Conservation (phyloP, 129 eudicot species). For the Tagetes patula region DNA sequence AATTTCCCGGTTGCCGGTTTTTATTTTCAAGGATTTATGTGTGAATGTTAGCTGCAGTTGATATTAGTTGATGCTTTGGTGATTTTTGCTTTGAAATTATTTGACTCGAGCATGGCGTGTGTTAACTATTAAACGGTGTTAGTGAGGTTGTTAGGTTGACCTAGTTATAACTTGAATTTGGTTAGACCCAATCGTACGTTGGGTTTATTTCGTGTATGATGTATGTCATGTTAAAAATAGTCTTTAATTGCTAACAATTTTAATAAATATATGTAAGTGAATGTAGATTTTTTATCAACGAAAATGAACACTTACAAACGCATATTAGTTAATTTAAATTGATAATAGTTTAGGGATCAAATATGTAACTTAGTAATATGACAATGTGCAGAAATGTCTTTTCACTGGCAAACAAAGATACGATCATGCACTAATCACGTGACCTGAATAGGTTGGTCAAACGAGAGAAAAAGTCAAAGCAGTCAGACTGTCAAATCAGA, state of each 20-base stretch:
- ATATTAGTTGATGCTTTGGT: slow-evolving; percentile 20
- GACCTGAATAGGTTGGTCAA: background rate
- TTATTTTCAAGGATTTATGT: slow-evolving; percentile 23
- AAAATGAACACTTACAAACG: background rate
- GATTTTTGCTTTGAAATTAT: background rate
- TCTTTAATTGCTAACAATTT: background rate
- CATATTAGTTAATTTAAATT: background rate
- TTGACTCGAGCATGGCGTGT: background rate
- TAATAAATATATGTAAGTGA: background rate
- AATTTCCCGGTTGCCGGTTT: slow-evolving; percentile 18
- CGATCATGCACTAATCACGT: background rate
- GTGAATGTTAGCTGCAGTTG: slow-evolving; percentile 31
- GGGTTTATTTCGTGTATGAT: background rate
- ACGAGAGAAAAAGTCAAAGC: background rate
- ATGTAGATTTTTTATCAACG: no score
- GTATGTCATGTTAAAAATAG: no score
- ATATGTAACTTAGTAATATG: background rate
- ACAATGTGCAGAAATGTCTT: no score
- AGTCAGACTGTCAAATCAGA: background rate
- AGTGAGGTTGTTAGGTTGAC: no score
- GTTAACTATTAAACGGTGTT: background rate
- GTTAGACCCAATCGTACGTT: no score
- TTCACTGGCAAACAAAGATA: background rate
- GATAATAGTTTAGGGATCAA: background rate
- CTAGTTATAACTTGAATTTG: no score